Evolutionary conservation across 768 basidiomycete genomes (phyloP).

Genomic region (Hypsizygus marmoreus): DNA sequence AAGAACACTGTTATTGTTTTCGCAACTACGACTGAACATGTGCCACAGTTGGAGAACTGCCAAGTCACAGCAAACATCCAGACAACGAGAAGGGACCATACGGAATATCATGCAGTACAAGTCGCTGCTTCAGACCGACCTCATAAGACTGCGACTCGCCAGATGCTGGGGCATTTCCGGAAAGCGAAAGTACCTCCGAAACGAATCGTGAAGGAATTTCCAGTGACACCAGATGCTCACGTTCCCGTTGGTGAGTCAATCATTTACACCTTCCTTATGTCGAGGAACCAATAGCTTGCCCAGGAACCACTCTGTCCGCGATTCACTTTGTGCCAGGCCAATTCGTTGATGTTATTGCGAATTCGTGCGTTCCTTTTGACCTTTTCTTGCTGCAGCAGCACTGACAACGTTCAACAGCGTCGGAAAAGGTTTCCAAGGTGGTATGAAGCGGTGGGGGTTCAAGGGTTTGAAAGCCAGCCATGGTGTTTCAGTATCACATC

Average conservation of each 20-base stretch:
- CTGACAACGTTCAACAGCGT: constrained; percentile 64
- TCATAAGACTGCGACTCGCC: constrained; percentile 68
- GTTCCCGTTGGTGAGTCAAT: constrained; percentile 78
- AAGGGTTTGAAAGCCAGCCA: constrained; percentile 90
- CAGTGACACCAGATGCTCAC: constrained; percentile 86
- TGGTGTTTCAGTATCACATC: constrained; percentile 94
- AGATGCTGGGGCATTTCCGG: constrained; percentile 88
- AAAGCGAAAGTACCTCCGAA: constrained; percentile 85
- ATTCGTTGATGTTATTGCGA: constrained; percentile 87
- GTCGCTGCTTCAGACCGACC: constrained; percentile 82
- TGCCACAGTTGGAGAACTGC: constrained; percentile 74
- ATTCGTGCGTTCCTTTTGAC: constrained; percentile 72
- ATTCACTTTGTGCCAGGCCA: constrained; percentile 98
- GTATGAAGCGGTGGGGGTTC: constrained; percentile 96
- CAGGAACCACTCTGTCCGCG: constrained; percentile 88
- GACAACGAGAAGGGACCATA: constrained; percentile 62
- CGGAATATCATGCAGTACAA: constrained; percentile 90
- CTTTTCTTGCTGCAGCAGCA: too few species aligned
- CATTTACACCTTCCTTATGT: not conserved
- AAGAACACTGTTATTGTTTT: not conserved
- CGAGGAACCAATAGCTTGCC: not conserved
- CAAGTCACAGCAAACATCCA: constrained; percentile 83
- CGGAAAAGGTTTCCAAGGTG: constrained; percentile 96
- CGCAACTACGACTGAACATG: not conserved
- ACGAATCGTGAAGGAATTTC: constrained; percentile 83